A percentile compares a stretch with the other conserved stretches of the same genome.
These are phyloP conservation scores for Priceomyces haplophilus DNA, from an alignment of 805 yeast genomes.

Conservation along the genomic window DNA sequence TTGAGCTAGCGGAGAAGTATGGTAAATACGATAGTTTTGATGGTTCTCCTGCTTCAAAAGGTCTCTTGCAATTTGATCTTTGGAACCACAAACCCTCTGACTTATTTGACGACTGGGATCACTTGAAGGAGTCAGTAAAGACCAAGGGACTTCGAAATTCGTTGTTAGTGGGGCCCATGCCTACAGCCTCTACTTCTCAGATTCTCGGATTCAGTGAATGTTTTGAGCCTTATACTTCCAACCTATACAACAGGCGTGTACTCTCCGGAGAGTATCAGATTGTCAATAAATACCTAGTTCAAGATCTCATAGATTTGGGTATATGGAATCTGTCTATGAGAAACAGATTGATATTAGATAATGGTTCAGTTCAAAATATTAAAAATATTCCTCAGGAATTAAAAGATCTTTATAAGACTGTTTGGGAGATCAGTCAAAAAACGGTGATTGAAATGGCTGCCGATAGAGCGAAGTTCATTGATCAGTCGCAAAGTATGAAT, in stretches of 20 bases:
- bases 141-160: conserved; percentile 82
- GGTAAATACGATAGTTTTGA: conserved; percentile 72
- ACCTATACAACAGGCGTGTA: conserved; percentile 86
- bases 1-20: conserved; percentile 66
- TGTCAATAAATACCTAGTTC: conserved; percentile 80
- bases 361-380: conserved; percentile 84
- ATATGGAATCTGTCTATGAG: conserved; percentile 82
- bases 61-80: conserved; percentile 79
- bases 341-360: conserved; percentile 66
- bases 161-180: conserved; percentile 90
- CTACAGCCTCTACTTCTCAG: conserved; percentile 97
- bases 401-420: conserved; percentile 83
- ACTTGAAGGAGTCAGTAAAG: conserved; percentile 55
- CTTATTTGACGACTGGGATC: conserved; percentile 79
- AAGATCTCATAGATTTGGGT: conserved; percentile 78
- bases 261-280: conserved; percentile 92
- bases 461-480: conserved; percentile 68
- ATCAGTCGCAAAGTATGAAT: conserved; percentile 48
- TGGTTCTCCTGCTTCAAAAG: conserved; percentile 91
- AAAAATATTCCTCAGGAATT: conserved; percentile 70
- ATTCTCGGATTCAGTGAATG: conserved; percentile 92
- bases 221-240: conserved; percentile 94
- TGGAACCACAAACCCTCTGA: conserved; percentile 81
- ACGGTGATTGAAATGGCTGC: conserved; percentile 83
- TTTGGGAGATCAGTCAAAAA: conserved; percentile 93